Evolutionary conservation across 495 filamentous ascomycete species (phyloP), one percentile per base, ranked within the genome.

Genomic region (Podospora anserina): DNA sequence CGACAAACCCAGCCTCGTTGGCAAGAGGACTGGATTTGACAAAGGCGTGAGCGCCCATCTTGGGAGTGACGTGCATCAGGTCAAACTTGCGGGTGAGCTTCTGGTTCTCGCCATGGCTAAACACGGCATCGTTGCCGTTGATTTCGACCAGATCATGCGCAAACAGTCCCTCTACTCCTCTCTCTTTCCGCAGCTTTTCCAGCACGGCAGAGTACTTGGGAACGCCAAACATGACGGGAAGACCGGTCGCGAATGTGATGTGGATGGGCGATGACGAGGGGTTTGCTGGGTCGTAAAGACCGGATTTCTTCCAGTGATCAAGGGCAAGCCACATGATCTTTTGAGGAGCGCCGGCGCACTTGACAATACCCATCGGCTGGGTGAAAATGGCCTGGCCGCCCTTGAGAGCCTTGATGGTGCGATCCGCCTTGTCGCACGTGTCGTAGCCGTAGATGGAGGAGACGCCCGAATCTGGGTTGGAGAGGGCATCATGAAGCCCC

Each of bases 241-340:
- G 77, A 1, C 85, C 88, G 4, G 88, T 90, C 0, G 88, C 88
- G 61, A 88, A 91, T 68, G 80, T 82, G 63, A 89, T 86, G n/a
- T 86, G 77, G 70, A 90, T 85, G 5, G 85, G 75, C 0, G 86
- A 88, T 6, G 54, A 49, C 32, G 78, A 68, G 2, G 79, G 72
- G 58, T 79, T 74, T 28, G 64, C 66, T 5, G 81, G 74, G 66
- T 87, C 80, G 75, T 89, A 88, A 3, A 88, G 78, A 28, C 88
- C 89, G 6, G 82, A 82, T 28, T 78, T 76, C 77, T 86, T 84
- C 89, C 89, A 91, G 72, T 88, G 79, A 61, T 89, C 87, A 64
- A 89, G 78, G 0, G 89, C 88, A 32, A 91, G 84, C 89, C 89
- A 91, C 87, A 90, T 86, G 74, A 85, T 79, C 78, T 91, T 91